Evolutionary conservation across 768 basidiomycete genomes (phyloP).

Genomic region (Myochromella boudieri): DNA sequence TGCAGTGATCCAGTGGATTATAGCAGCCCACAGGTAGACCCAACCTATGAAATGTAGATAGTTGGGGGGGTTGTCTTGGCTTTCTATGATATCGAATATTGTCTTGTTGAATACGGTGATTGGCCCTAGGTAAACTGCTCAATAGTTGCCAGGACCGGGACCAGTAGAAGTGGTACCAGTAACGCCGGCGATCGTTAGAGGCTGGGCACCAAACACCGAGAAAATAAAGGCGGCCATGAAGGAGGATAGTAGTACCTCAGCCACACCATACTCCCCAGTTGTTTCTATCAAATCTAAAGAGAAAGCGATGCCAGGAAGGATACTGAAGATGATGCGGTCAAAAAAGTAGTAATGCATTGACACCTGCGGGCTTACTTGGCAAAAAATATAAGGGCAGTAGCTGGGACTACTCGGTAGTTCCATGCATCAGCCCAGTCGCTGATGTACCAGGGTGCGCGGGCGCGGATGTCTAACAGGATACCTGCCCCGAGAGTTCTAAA

Average conservation of each 20-base stretch:
- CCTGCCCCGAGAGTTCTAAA: slow-evolving; percentile 50
- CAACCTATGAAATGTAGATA: slow-evolving; percentile 90
- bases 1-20: slow-evolving; percentile 82
- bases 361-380: slow-evolving; percentile 58
- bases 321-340: slow-evolving; percentile 35
- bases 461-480: slow-evolving; percentile 66
- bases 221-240: slow-evolving; percentile 92
- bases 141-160: background rate
- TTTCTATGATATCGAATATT: slow-evolving; percentile 72
- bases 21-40: slow-evolving; percentile 91
- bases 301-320: slow-evolving; percentile 91
- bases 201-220: slow-evolving; percentile 86
- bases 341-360: background rate
- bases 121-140: slow-evolving; percentile 55
- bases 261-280: slow-evolving; percentile 84
- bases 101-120: slow-evolving; percentile 94
- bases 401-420: slow-evolving; percentile 88
- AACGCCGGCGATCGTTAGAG: slow-evolving; percentile 89
- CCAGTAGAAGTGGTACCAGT: slow-evolving; percentile 49
- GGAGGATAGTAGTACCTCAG: slow-evolving; percentile 79
- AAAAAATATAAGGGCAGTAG: slow-evolving; percentile 84
- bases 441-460: slow-evolving; percentile 75
- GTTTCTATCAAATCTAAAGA: slow-evolving; percentile 91
- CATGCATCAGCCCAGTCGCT: slow-evolving; percentile 92
- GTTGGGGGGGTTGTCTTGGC: slow-evolving; percentile 56